Percentiles rank a stretch among this genome's conserved stretches.
Evolutionary conservation across 768 basidiomycete species (phyloP).

Genomic region (Leccinum incarnatum): DNA sequence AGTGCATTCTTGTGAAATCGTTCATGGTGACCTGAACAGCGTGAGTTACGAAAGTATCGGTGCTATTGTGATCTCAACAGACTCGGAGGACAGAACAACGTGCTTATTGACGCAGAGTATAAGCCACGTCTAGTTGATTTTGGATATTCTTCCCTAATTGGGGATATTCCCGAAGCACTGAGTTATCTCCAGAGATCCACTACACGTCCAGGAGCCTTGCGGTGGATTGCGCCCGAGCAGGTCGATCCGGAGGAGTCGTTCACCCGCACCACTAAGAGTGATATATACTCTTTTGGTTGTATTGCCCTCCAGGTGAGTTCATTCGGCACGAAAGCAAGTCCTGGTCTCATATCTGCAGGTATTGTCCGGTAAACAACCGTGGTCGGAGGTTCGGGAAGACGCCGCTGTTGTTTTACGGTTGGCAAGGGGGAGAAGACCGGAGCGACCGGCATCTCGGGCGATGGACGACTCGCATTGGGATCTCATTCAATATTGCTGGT

Average conservation of each 20-base stretch:
- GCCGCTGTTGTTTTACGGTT: not conserved
- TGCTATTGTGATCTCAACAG: not conserved
- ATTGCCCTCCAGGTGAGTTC: not conserved
- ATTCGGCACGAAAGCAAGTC: not conserved
- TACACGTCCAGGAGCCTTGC: not conserved
- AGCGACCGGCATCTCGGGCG: no score
- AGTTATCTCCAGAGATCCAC: not conserved
- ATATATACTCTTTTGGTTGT: not conserved
- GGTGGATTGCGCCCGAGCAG: not conserved
- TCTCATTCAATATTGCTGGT: not conserved
- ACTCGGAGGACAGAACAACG: not conserved
- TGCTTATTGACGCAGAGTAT: not conserved
- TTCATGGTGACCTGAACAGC: conserved; percentile 1
- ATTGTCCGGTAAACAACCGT: not conserved
- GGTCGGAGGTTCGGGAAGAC: not conserved
- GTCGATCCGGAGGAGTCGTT: not conserved
- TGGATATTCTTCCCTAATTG: not conserved
- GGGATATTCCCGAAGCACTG: not conserved
- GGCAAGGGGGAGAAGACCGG: no score
- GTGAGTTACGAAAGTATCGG: not conserved
- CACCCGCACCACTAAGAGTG: not conserved
- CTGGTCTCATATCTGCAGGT: not conserved
- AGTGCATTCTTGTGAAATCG: not conserved
- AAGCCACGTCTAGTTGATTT: not conserved
- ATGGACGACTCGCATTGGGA: no score